Percentiles rank a stretch among this genome's conserved stretches.
Evolutionary conservation across 2,329 filamentous ascomycete species (phyloP).

Genomic region (Catunica adiposa): DNA sequence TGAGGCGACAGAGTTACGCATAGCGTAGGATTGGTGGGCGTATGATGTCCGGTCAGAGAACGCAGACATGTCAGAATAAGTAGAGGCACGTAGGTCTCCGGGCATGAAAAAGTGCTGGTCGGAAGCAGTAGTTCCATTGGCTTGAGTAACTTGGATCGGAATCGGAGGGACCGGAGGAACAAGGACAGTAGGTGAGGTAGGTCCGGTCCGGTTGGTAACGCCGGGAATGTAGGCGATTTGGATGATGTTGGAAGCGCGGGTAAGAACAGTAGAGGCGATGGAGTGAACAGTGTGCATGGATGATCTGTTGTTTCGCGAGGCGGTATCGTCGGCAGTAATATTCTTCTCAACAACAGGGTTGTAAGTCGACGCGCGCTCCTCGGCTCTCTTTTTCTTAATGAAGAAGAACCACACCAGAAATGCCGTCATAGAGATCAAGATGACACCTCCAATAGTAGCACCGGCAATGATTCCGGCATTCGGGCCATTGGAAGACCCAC

Average conservation of each 20-base stretch:
- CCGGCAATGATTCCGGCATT: slow-evolving; percentile 79
- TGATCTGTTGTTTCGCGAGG: slow-evolving; percentile 44
- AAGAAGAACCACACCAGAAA: slow-evolving; percentile 80
- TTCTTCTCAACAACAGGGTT: slow-evolving; percentile 22
- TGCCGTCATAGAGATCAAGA: slow-evolving; percentile 54
- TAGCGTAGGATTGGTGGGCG: slow-evolving; percentile 40
- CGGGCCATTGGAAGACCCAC: slow-evolving; percentile 28
- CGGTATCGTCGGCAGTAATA: slow-evolving; percentile 24
- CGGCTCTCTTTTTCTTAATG: slow-evolving; percentile 59
- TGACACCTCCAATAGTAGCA: slow-evolving; percentile 72
- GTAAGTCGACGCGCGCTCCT: slow-evolving; percentile 29
- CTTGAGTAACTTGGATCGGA: slow-evolving; percentile 45
- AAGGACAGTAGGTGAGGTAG: slow-evolving; percentile 62
- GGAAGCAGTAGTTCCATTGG: slow-evolving; percentile 34
- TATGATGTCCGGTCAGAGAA: slow-evolving; percentile 46
- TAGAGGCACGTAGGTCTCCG: slow-evolving; percentile 76
- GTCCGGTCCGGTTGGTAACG: slow-evolving; percentile 78
- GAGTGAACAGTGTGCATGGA: slow-evolving; percentile 79
- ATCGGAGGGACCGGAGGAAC: slow-evolving; percentile 91
- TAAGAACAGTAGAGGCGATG: slow-evolving; percentile 87
- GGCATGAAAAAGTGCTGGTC: slow-evolving; percentile 92
- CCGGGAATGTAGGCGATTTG: slow-evolving; percentile 98
- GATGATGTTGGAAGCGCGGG: slow-evolving; percentile 94
- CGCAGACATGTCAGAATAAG: slow-evolving; percentile 62
- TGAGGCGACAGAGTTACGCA: slow-evolving; percentile 64